Conservation (phyloP, 1,139 yeast species). For the Kluyveromyces marxianus region DNA sequence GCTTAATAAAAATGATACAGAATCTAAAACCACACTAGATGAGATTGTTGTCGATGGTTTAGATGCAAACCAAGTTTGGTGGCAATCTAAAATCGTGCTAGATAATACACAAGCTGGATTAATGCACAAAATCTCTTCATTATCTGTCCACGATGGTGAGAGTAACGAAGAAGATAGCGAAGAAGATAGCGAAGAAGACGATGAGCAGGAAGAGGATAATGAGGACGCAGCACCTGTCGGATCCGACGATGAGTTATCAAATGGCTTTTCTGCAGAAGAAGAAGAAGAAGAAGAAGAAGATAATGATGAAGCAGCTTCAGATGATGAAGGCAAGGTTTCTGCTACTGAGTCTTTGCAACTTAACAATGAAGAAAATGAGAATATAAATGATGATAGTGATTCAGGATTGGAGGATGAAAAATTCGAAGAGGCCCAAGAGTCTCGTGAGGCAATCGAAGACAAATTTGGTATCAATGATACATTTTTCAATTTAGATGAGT, state of each 20-base stretch:
- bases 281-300: slow-evolving; percentile 19
- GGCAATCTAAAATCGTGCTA: slow-evolving; percentile 78
- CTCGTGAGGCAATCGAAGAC: slow-evolving; percentile 21
- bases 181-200: slow-evolving; percentile 24
- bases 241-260: slow-evolving; percentile 13
- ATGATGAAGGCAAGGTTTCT: slow-evolving; percentile 6
- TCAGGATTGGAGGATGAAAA: neutral
- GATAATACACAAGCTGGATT: slow-evolving; percentile 60
- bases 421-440: slow-evolving; percentile 9
- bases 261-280: slow-evolving; percentile 22
- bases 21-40: slow-evolving; percentile 63
- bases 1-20: slow-evolving; percentile 18
- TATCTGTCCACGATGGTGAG: slow-evolving; percentile 29
- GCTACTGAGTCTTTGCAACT: slow-evolving; percentile 13
- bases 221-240: slow-evolving; percentile 8
- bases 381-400: slow-evolving; percentile 11
- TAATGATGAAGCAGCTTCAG: slow-evolving; percentile 15
- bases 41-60: slow-evolving; percentile 79
- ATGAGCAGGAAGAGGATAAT: slow-evolving; percentile 23
- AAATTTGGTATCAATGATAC: slow-evolving; percentile 70
- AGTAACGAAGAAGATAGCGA: slow-evolving; percentile 26
- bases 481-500: slow-evolving; percentile 78
- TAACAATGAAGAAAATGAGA: slow-evolving; percentile 16
- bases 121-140: slow-evolving; percentile 40
- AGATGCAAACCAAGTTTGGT: slow-evolving; percentile 89